Evolutionary conservation across 805 yeast species (phyloP).

Genomic region (Nakazawaea wickerhamii): DNA sequence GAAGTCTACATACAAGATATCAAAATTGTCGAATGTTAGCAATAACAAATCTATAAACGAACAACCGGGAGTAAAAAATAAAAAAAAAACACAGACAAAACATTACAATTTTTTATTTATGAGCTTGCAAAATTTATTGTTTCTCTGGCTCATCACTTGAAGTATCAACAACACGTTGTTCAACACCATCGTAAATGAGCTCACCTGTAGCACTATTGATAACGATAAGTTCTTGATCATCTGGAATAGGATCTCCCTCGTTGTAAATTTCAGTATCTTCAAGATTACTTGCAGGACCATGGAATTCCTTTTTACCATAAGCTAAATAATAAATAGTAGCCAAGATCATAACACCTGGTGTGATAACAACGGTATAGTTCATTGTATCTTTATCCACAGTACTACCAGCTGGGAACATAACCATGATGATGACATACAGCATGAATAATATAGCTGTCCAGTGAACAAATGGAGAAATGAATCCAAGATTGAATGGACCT

Average conservation of each 20-base stretch:
- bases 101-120: too few species aligned
- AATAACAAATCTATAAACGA: neutral
- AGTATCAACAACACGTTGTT: conserved; percentile 3
- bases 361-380: conserved; percentile 69
- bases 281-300: conserved; percentile 40
- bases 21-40: too few species aligned
- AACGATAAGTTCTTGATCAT: conserved; percentile 10
- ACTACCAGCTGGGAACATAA: conserved; percentile 53
- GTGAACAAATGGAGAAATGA: conserved; percentile 38
- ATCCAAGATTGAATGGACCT: conserved; percentile 64
- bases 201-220: conserved; percentile 14
- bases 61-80: neutral
- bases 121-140: neutral
- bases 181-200: conserved; percentile 8
- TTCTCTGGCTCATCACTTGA: neutral
- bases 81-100: neutral
- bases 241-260: conserved; percentile 8
- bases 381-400: conserved; percentile 40
- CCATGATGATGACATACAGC: conserved; percentile 45
- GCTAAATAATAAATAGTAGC: conserved; percentile 45
- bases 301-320: conserved; percentile 48
- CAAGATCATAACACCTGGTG: conserved; percentile 53
- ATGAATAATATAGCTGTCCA: conserved; percentile 45
- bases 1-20: too few species aligned
- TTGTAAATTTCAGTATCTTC: conserved; percentile 3